These are phyloP conservation scores for Macaranga tanarius DNA, from an alignment of 441 rosid species.

Conservation along the genomic window DNA sequence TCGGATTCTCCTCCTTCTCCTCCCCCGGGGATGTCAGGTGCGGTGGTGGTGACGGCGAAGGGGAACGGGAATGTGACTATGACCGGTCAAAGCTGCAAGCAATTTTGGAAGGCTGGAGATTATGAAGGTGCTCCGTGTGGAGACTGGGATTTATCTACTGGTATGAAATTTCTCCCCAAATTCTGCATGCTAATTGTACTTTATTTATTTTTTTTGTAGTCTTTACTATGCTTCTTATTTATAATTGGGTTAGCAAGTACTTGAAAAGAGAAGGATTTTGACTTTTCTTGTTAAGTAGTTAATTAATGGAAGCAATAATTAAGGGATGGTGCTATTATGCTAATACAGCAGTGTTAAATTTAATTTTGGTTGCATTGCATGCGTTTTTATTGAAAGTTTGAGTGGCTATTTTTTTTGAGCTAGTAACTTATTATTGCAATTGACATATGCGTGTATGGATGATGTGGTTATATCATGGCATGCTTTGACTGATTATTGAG, in stretches of 20 bases:
- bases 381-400: background rate
- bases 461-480: background rate
- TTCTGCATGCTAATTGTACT: background rate
- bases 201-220: background rate
- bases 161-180: constrained; percentile 26
- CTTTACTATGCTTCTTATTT: background rate
- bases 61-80: constrained; percentile 13
- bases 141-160: constrained; percentile 55
- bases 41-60: constrained; percentile 8
- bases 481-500: background rate
- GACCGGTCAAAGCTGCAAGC: constrained; percentile 39
- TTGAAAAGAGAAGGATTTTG: background rate
- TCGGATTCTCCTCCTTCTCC: background rate
- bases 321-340: background rate
- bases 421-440: background rate
- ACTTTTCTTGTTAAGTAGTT: background rate
- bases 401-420: background rate
- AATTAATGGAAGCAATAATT: background rate
- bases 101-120: constrained; percentile 97
- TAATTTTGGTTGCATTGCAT: background rate
- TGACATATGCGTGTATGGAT: background rate
- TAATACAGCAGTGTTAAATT: background rate
- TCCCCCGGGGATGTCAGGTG: background rate
- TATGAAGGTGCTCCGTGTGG: constrained; percentile 55
- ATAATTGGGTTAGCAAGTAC: background rate